Percentiles rank a stretch among this genome's conserved stretches.
Conservation (phyloP, 1,139 yeast species). For the Spathaspora jeffriesii region DNA sequence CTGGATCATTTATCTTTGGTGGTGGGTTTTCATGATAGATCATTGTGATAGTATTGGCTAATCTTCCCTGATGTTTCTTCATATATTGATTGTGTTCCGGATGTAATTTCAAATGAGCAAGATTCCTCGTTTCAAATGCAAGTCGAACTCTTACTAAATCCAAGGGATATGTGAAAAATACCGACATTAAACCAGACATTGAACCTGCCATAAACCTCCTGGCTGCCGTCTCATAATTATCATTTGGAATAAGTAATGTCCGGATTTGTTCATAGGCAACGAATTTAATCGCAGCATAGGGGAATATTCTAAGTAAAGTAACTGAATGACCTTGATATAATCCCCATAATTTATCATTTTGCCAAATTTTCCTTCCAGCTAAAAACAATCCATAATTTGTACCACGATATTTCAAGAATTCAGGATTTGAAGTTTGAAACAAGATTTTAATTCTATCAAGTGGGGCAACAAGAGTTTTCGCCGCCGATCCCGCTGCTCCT, state of each 20-base stretch:
- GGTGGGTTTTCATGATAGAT: conserved; percentile 69
- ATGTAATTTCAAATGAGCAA: conserved; percentile 23
- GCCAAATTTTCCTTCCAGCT: conserved; percentile 71
- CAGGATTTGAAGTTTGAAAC: conserved; percentile 95
- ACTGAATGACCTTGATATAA: conserved; percentile 96
- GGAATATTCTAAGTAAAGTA: conserved; percentile 86
- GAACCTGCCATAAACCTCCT: conserved; percentile 90
- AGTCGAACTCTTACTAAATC: conserved; percentile 88
- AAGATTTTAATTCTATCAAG: conserved; percentile 91
- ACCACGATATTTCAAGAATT: conserved; percentile 78
- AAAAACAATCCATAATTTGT: conserved; percentile 71
- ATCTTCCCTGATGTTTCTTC: conserved; percentile 48
- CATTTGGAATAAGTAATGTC: conserved; percentile 72
- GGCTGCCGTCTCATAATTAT: conserved; percentile 72
- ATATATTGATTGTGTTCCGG: conserved; percentile 22
- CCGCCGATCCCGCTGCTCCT: conserved; percentile 94
- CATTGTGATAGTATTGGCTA: conserved; percentile 50
- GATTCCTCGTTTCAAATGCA: conserved; percentile 77
- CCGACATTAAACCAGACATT: conserved; percentile 83
- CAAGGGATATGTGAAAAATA: conserved; percentile 87
- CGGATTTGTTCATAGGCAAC: conserved; percentile 97
- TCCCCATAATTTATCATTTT: conserved; percentile 75
- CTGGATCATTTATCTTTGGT: conserved; percentile 34
- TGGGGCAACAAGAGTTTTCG: conserved; percentile 95
- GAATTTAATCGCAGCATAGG: conserved; percentile 96